phyloP scores from a whole-genome alignment of 2,329 filamentous ascomycete genomes.

The Pyrenophora seminiperda region DNA sequence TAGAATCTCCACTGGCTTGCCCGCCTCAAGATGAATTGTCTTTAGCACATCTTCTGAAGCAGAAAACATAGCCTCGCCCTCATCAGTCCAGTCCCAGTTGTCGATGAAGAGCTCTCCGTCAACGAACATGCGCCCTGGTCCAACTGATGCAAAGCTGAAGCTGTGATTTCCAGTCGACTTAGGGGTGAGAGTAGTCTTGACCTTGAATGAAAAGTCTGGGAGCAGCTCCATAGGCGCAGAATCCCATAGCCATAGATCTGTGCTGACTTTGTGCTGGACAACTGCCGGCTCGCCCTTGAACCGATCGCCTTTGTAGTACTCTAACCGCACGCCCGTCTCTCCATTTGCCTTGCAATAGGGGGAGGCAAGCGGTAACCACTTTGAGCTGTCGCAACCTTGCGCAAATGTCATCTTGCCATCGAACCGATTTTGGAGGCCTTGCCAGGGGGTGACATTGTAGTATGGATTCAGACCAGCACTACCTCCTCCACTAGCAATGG shows the following conservation, averaged over 20 bases:
- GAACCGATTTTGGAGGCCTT: constrained; percentile 63
- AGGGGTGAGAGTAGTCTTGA: constrained; percentile 65
- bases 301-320: constrained; percentile 68
- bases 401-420: constrained; percentile 64
- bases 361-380: constrained; percentile 68
- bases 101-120: constrained; percentile 66
- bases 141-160: constrained; percentile 70
- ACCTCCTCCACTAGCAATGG: constrained; percentile 70
- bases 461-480: constrained; percentile 72
- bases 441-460: constrained; percentile 68
- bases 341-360: constrained; percentile 63
- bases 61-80: constrained; percentile 73
- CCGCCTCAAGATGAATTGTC: constrained; percentile 63
- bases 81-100: constrained; percentile 71
- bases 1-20: constrained; percentile 64
- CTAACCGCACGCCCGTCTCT: constrained; percentile 65
- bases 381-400: constrained; percentile 66
- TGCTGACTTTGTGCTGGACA: constrained; percentile 65
- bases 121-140: constrained; percentile 66
- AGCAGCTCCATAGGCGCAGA: constrained; percentile 67
- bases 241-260: constrained; percentile 73
- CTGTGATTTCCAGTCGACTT: constrained; percentile 66
- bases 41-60: constrained; percentile 69
- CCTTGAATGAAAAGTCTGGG: constrained; percentile 67
- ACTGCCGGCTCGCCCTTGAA: constrained; percentile 64